phyloP scores from a whole-genome alignment of 331 rosid species.

The Rosa hybrid region DNA sequence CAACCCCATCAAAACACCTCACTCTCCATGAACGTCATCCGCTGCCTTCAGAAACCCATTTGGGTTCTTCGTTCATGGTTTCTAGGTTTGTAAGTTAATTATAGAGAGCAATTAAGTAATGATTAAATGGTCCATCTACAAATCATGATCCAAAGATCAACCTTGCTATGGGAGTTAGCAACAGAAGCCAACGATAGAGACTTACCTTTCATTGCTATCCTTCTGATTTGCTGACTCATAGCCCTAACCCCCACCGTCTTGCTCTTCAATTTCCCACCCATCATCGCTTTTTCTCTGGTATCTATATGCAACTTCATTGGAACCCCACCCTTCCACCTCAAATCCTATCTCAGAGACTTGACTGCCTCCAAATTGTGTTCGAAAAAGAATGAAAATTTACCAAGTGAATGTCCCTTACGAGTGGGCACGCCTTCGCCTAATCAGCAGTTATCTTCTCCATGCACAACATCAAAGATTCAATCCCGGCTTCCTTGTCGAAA shows the following conservation, averaged over 20 bases:
- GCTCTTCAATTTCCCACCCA: slow-evolving; percentile 74
- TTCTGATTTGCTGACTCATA: slow-evolving; percentile 63
- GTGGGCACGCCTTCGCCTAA: no score
- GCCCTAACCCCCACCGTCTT: slow-evolving; percentile 84
- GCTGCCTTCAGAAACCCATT: no score
- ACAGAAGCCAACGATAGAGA: slow-evolving; percentile 70
- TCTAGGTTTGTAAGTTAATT: no score
- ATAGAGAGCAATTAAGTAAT: slow-evolving; percentile 1
- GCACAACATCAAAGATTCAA: no score
- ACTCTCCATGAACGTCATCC: no score
- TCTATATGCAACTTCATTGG: slow-evolving; percentile 71
- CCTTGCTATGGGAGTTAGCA: slow-evolving; percentile 66
- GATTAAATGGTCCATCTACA: slow-evolving; percentile 71
- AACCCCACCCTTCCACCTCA: slow-evolving; percentile 58
- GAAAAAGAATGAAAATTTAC: neutral
- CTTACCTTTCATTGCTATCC: slow-evolving; percentile 61
- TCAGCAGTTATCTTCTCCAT: no score
- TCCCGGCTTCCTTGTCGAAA: no score
- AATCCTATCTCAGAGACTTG: slow-evolving; percentile 67
- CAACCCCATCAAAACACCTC: no score
- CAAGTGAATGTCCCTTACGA: no score
- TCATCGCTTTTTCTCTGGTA: slow-evolving; percentile 76
- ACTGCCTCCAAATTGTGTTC: slow-evolving; percentile 73
- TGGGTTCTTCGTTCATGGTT: no score
- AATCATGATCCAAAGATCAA: slow-evolving; percentile 93